Evolutionary conservation across 208 protist genomes (phyloP), one percentile per base, ranked within the genome.

Genomic region (Entamoeba invadens): DNA sequence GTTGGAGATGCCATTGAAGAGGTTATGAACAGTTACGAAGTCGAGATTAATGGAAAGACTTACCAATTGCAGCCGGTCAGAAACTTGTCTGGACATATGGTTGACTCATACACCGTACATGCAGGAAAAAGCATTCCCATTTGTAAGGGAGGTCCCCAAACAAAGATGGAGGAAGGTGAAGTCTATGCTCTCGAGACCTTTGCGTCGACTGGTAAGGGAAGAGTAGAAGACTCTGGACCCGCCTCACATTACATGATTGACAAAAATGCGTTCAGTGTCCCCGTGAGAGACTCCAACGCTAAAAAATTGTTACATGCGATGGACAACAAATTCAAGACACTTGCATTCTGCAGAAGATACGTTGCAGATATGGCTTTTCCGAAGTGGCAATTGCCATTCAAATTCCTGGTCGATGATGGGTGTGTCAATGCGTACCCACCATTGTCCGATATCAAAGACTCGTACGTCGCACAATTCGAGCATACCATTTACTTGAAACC

Each of bases 171-270:
- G 31, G 96, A 96, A 91, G 96, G 98, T 44, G 99, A 99, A 95
- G 95, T 99, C 31, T 99, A 98, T 96, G 99, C 99, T 8, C 99
- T 99, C 95, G 99, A 99, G 95, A 99, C 99, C 44, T 99, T 99
- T 95, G 99, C 99, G 93, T 97, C 97, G 14, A 99, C 98, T 25
- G 98, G 98, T 16, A 97, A 96, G 72, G 95, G 96, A 42, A 6
- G 50, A 21, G 94, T 96, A 44, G 77, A 92, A 4, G 94, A 96
- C 38, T 35, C 93, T 25, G 38, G 51, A 10, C 45, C 38, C 42
- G 93, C 57, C 0, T 94, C 92, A n/a, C 95, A 96, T 50, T 96
- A 92, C 45, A 96, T 96, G 95, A 3, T 95, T 50, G 18, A 77
- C 31, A 8, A n/a, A 50, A 46, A 92, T 38, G 91, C 25, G 3